These are phyloP conservation scores for Megacollybia marginata DNA, from an alignment of 768 basidiomycete genomes.

Conservation along the genomic window DNA sequence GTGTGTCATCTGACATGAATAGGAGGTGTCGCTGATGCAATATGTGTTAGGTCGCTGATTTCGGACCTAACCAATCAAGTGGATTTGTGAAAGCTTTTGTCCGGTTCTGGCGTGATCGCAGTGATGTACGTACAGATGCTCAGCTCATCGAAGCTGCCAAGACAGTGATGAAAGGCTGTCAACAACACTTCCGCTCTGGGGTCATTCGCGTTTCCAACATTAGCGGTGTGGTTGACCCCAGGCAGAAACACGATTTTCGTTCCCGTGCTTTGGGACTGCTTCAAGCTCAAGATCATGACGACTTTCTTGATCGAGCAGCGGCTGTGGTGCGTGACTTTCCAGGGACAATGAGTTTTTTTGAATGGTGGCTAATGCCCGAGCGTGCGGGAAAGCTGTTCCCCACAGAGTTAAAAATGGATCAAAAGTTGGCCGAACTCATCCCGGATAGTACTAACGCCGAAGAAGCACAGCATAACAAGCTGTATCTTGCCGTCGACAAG, in stretches of 20 bases:
- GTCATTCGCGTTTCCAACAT: neutral
- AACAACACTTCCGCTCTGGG: neutral
- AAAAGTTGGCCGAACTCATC: neutral
- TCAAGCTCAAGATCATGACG: neutral
- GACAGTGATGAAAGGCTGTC: neutral
- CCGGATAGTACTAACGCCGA: neutral
- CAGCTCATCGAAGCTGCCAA: neutral
- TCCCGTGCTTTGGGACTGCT: neutral
- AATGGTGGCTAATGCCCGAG: neutral
- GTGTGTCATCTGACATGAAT: too few species aligned
- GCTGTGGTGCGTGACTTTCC: neutral
- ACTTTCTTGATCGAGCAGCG: neutral
- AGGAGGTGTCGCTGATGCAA: too few species aligned
- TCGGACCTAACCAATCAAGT: neutral
- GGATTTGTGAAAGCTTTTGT: neutral
- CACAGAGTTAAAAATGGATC: neutral
- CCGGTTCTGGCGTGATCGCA: neutral
- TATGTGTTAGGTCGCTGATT: neutral
- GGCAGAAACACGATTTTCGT: neutral
- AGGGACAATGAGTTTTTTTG: neutral
- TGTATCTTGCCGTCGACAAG: neutral
- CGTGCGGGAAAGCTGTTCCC: neutral
- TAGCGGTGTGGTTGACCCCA: neutral
- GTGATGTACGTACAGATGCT: neutral
- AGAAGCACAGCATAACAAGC: neutral